Base-by-base conservation (phyloP, 352 stramenopile species). In the Globisporangium uncinulatum region DNA sequence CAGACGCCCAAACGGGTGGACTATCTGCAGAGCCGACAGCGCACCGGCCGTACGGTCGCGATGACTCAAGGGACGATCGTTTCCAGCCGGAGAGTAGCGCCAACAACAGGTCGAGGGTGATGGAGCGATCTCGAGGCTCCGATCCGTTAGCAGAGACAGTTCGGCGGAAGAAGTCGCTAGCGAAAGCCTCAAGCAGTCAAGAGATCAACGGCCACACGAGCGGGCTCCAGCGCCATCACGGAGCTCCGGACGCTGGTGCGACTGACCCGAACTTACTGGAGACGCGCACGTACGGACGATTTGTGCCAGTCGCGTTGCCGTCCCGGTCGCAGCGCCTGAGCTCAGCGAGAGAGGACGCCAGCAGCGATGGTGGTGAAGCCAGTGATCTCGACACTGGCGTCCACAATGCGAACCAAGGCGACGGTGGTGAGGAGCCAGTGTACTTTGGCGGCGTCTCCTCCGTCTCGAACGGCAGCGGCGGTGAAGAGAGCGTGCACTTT, bases 391-490 rank as follows among this genome's bases (percentile, higher is more conserved):
- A 44, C 32, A 44, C 8, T 10, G 56, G 24, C 9, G 39, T 39
- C 4, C 9, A 6, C 31, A 15, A 29, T 6, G 29, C 6, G 8
- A 51, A 34, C 13, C 11, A n/a, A 29, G 61, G 48, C 20, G 56
- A 32, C 13, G 46, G 15, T 5, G 51, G 24, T 4, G 24, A 48
- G 5, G 36, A 56, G 50, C 49, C 48, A 4, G 47, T 59, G 41
- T 85, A 79, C 56, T 90, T 90, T 61, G 80, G 79, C 36, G 73
- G 74, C n/a, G 68, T 90, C 11, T 90, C 80, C 15, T 90, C 80
- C 0, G 80, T 90, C 17, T 83, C 82, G 4, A 69, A 74, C n/a
- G 68, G 71, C 8, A 87, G 71, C 46, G 66, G 72, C 31, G 86
- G 69, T 45, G 67, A 78, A 29, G 71, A 69, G 21, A 87, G 77